Evolutionary conservation across 108 stramenopile genomes (phyloP), one percentile per base, ranked within the genome.

Genomic region (Heterococcus sp.): DNA sequence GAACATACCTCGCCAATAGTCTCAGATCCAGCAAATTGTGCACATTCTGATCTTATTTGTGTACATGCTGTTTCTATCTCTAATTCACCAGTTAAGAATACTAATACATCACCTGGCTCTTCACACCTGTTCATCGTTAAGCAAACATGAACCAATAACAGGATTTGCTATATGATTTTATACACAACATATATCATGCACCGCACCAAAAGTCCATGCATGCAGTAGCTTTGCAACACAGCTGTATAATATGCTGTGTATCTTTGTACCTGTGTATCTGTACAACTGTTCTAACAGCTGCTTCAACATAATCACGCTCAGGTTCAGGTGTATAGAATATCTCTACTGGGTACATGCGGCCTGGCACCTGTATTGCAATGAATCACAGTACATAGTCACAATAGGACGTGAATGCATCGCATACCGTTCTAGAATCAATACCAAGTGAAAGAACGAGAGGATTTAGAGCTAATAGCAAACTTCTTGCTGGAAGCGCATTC

Each of bases 61-160:
- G 91, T 91, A 87, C 98, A 99, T 32, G 93, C 95, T 74, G 96
- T 94, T 75, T 99, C 98, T 76, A 99, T 99, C 83, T 99, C 98
- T 75, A 89, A 89, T 82, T 99, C 97, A 72, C 98, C 98, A 14
- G 98, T 99, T 31, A 99, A 83, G 84, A 99, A 99, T 5, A 99
- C 90, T 3, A 99, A 85, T 28, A 99, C 94, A 84, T 99, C 98
- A 3, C 98, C 98, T 0, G 96, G 93, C 46, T 87, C 94, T 78
- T 99, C 98, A 86, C 92, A 95, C 88, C 46, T 58, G 46, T 14
- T 14, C 14, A 14, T 58, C 46, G 21, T 8, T 21, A 58, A 21
- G 46, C 46, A 58, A 21, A n/a, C n/a, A n/a, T n/a, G n/a, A n/a
- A n/a, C n/a, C n/a, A n/a, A n/a, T n/a, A n/a, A n/a, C n/a, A n/a